Percentiles rank a stretch among this genome's conserved stretches.
Evolutionary conservation across 345 rosid genomes (phyloP).

Genomic region (Euphorbia tirucalli): DNA sequence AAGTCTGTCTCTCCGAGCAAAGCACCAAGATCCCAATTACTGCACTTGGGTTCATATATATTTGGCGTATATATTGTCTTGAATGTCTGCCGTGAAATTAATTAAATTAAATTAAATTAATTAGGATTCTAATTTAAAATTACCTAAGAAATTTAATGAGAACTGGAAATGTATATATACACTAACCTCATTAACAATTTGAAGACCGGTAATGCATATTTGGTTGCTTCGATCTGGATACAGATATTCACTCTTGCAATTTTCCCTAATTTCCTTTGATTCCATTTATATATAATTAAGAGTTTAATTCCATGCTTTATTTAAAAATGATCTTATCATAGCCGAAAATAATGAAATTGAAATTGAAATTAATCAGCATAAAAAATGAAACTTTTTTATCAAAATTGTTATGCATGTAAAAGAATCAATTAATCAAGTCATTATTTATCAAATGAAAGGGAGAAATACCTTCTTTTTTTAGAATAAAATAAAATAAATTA

Average conservation of each 20-base stretch:
- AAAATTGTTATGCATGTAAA: no score
- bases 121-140: no score
- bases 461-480: no score
- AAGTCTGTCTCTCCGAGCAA: background rate
- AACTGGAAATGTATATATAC: background rate
- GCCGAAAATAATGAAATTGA: no score
- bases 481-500: background rate
- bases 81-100: background rate
- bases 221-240: conserved; percentile 8
- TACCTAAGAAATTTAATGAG: background rate
- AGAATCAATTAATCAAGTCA: no score
- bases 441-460: background rate
- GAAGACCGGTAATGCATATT: conserved; percentile 3
- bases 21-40: background rate
- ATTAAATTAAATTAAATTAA: no score
- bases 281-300: background rate
- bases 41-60: conserved; percentile 5
- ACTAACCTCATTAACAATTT: conserved; percentile 9
- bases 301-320: no score
- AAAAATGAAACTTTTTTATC: no score
- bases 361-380: no score
- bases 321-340: no score
- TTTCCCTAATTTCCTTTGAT: background rate
- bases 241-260: conserved; percentile 5
- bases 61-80: background rate